Base-by-base conservation (phyloP, 441 rosid genomes). In the Erodium texanum region DNA sequence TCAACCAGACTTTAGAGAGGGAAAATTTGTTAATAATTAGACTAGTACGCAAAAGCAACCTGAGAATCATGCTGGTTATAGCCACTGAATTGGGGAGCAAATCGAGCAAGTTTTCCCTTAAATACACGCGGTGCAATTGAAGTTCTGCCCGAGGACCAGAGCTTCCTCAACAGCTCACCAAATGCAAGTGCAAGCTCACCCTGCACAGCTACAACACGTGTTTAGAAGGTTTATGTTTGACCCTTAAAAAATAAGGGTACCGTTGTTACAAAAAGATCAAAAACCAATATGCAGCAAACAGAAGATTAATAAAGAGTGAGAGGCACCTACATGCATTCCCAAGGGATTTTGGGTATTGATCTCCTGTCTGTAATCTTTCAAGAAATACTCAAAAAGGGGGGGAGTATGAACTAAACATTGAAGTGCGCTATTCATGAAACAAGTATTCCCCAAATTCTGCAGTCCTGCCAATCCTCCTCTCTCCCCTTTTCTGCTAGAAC, bases 41-140 rank as follows among this genome's bases (percentile, higher is more conserved):
- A n/a, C n/a, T 24, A 32, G 76, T 68, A 63, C 69, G 66, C 5
- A 1, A 64, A 65, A 82, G 88, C 73, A 52, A 88, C 93, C 81
- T 88, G 93, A 68, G 93, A 86, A 84, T 88, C 93, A 78, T 88
- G 93, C 81, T 88, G 93, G 80, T 84, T 86, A 75, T 73, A 88
- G 74, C 93, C 93, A 80, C 78, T 84, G 78, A 88, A 88, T 65
- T 88, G 93, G 70, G 87, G 83, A 68, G 93, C 90, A 77, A 86
- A 88, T 62, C 83, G 86, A 76, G 89, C 83, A 74, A 88, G 89
- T 79, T 88, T 88, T 64, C 83, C 81, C 78, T 88, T 88, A 75
- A 88, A 88, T 12, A 76, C 82, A 79, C 83, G 81, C 68, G 93
- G 90, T 62, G 86, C 81, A 68, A 86, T 78, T 38, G 88, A 81